phyloP scores from a whole-genome alignment of 2,329 filamentous ascomycete genomes.

The Macrophomina phaseolina region DNA sequence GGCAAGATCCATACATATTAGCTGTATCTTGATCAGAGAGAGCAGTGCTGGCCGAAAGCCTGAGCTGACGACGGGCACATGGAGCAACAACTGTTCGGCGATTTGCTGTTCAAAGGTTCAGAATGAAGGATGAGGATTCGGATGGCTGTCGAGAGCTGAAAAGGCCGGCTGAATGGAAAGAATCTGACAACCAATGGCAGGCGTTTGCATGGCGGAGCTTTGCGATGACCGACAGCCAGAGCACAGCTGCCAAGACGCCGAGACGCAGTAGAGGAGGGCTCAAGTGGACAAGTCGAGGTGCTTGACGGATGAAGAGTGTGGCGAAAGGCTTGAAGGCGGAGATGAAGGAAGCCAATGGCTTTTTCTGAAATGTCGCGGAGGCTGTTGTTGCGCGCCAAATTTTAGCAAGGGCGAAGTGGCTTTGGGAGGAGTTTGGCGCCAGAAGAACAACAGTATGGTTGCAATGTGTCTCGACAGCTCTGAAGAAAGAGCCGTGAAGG shows the following conservation, averaged over 20 bases:
- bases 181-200: background rate
- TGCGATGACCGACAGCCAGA: background rate
- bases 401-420: conserved; percentile 3
- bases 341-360: conserved; percentile 4
- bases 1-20: background rate
- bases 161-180: background rate
- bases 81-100: background rate
- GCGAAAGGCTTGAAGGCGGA: conserved; percentile 11
- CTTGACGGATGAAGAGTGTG: background rate
- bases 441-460: background rate
- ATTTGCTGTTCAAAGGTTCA: background rate
- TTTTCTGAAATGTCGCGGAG: background rate
- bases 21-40: background rate
- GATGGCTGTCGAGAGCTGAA: background rate
- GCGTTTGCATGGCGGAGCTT: background rate
- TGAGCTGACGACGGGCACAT: background rate
- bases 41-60: background rate
- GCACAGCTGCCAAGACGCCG: background rate
- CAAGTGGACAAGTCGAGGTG: background rate
- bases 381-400: background rate
- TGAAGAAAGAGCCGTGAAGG: background rate
- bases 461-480: background rate
- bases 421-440: background rate
- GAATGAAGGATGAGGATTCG: background rate
- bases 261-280: background rate